Evolutionary conservation across 2,329 filamentous ascomycete genomes (phyloP), one percentile per base, ranked within the genome.

Genomic region (Colletotrichum brevisporum): DNA sequence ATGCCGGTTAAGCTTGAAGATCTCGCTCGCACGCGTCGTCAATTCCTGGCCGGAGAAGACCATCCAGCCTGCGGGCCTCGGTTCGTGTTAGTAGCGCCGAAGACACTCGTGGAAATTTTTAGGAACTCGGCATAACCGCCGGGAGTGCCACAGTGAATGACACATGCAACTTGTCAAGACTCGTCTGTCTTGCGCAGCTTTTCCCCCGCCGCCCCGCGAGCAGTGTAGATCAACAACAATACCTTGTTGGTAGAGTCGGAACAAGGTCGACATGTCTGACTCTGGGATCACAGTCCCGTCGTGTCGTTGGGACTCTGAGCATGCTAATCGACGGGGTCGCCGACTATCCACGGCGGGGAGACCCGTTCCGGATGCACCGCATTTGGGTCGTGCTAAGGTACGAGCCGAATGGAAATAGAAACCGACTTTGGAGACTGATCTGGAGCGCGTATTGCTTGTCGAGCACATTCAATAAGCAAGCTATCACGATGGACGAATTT

Each of bases 291-390:
- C 16, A 9, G 51, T n/a, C 41, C 27, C 13, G 60, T 27, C 18
- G 51, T 55, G 21, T 24, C 21, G 21, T 24, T 24, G 48, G 51
- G 26, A 41, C 43, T 18, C 24, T 21, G 36, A 60, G 18, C n/a
- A 18, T 18, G 47, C n/a, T 13, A 53, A 47, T 31, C 39, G 50
- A 43, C 65, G 65, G 48, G 58, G 52, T 57, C 60, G 47, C 59
- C 61, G 66, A 55, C 57, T 51, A 51, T 55, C 57, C 57, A 67
- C 53, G 64, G 45, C 58, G 45, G 51, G 31, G 52, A 45, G 59
- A 26, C 52, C 58, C 64, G 58, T 63, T 67, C 64, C 52, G 39
- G 41, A 67, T 52, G 64, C 59, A 67, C 52, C 64, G 50, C 52
- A 39, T 56, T 45, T 52, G 52, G 48, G 36, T 31, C n/a, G n/a